Evolutionary conservation across 495 filamentous ascomycete species (phyloP), one percentile per base, ranked within the genome.

Genomic region (Hypoxylon cercidicola): DNA sequence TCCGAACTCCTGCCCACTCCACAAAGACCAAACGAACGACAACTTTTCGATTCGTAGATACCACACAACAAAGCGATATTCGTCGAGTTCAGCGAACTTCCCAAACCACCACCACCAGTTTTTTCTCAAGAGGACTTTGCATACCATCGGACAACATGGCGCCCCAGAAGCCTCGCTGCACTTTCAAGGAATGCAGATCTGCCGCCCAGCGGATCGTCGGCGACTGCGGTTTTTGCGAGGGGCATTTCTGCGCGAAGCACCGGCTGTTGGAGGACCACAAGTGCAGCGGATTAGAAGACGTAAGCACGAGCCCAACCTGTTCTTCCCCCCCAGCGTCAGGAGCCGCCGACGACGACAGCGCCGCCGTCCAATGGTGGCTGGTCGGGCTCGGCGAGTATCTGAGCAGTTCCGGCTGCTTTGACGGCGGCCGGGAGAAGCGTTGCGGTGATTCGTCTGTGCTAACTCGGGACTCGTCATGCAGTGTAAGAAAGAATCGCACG

Each of bases 401-500:
- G 20, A 55, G 56, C 11, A 58, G 66, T 28, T 72, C 74, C 30
- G 74, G 55, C 55, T 69, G 66, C 66, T 11, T 32, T 1, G 30
- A 32, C 9, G 9, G 30, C 8, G 9, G 30, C 9, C 3, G 8
- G 30, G 75, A 72, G 68, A 41, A 56, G 64, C 30, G 55, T 21
- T 48, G 46, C 54, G 70, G 21, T 37, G 40, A 25, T 55, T 71
- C 55, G 57, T 64, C 72, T 61, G 72, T 72, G 55, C 70, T 68
- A 60, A 65, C 56, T 53, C 56, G 12, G 32, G 21, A 21, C n/a
- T 9, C 30, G 60, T 21, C 44, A 15, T 51, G 37, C 68, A 87
- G 85, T 97, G 93, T 85, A 97, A 97, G 85, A 93, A 95, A 82
- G 92, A 96, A 75, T 90, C 88, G 15, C 91, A 96, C 77, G 93